phyloP scores from a whole-genome alignment of 2,329 filamentous ascomycete genomes.

The Claviceps pusilla region DNA sequence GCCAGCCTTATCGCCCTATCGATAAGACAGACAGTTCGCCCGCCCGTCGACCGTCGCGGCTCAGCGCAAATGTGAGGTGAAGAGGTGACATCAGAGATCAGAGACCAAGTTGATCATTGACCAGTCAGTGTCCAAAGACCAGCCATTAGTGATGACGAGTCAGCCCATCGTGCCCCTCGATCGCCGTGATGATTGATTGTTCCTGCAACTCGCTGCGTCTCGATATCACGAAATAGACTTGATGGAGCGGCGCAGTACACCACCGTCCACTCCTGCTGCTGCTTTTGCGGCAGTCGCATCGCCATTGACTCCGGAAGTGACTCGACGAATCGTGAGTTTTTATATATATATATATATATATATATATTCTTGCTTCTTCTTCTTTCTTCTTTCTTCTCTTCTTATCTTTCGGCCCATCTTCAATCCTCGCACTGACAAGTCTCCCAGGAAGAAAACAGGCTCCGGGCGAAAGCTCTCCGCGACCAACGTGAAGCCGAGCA shows the following conservation, averaged over 20 bases:
- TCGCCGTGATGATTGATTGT: not conserved
- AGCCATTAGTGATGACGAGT: not conserved
- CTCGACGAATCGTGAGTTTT: slow-evolving; percentile 33
- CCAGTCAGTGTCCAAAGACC: too few species aligned
- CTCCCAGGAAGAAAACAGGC: slow-evolving; percentile 64
- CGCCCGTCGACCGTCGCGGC: not conserved
- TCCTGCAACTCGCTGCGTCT: not conserved
- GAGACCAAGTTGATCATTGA: too few species aligned
- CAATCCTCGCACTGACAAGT: slow-evolving; percentile 6
- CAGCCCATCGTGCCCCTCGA: not conserved
- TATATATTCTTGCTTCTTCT: too few species aligned
- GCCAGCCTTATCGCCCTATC: not conserved
- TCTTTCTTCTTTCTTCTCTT: too few species aligned
- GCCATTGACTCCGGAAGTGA: slow-evolving; percentile 39
- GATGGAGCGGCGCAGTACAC: slow-evolving; percentile 35
- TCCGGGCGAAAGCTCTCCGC: slow-evolving; percentile 76
- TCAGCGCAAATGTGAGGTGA: not conserved
- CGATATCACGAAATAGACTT: not conserved
- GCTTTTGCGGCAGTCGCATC: slow-evolving; percentile 19
- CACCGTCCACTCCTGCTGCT: slow-evolving; percentile 15
- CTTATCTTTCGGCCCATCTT: too few species aligned
- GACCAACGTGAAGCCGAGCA: slow-evolving; percentile 54
- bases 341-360: too few species aligned
- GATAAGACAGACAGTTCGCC: not conserved
- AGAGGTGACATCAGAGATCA: not conserved